These are phyloP conservation scores for Nakataea oryzae DNA, from an alignment of 2,329 filamentous ascomycete species.

Conservation along the genomic window DNA sequence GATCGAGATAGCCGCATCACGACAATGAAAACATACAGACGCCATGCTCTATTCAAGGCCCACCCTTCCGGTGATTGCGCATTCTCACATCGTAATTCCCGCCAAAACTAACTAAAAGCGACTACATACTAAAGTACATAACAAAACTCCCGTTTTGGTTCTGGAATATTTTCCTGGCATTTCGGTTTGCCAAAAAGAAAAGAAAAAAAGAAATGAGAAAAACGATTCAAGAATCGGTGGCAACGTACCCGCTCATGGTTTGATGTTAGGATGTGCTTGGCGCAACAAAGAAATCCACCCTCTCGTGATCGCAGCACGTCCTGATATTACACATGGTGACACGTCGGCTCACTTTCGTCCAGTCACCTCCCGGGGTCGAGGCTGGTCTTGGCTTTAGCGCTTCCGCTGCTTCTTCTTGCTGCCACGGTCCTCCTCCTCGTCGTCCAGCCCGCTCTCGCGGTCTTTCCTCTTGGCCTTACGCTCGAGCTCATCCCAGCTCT, in stretches of 20 bases:
- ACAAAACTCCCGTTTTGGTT: neutral
- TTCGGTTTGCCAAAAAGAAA: neutral
- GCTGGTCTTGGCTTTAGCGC: conserved; percentile 24
- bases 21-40: too few species aligned
- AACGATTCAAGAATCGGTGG: neutral
- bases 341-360: neutral
- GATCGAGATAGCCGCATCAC: too few species aligned
- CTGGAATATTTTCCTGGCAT: neutral
- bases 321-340: neutral
- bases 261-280: neutral
- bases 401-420: conserved; percentile 57
- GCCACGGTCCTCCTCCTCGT: conserved; percentile 51
- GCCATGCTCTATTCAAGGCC: neutral
- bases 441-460: conserved; percentile 56
- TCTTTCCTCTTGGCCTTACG: conserved; percentile 83
- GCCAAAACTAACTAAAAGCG: neutral
- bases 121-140: neutral
- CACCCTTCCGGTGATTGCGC: neutral
- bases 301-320: neutral
- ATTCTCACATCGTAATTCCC: neutral
- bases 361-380: neutral
- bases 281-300: neutral
- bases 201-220: too few species aligned
- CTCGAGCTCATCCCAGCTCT: conserved; percentile 93
- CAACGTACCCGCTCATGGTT: too few species aligned